phyloP scores from a whole-genome alignment of 805 yeast species.

The Nakazawaea wickerhamii region DNA sequence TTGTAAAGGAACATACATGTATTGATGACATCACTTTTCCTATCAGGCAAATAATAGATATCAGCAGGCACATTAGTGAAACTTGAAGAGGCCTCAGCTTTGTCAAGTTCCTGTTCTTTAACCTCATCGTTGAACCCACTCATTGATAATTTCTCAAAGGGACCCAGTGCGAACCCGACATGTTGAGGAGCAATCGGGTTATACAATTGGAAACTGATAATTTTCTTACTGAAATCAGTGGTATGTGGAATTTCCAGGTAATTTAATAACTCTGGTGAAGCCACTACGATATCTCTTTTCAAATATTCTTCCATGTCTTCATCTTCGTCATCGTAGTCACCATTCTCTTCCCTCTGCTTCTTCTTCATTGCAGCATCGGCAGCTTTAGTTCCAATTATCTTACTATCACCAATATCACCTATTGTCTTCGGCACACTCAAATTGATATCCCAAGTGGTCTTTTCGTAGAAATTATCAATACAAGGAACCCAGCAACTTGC shows the following conservation, averaged over 20 bases:
- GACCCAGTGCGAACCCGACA: conserved; percentile 91
- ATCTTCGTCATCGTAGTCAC: conserved; percentile 23
- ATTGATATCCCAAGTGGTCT: conserved; percentile 89
- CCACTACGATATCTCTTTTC: conserved; percentile 51
- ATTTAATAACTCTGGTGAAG: conserved; percentile 65
- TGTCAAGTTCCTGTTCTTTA: conserved; percentile 23
- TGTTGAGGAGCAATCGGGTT: conserved; percentile 92
- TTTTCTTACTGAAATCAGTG: conserved; percentile 66
- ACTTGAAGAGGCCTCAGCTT: conserved; percentile 20
- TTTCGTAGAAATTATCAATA: conserved; percentile 80
- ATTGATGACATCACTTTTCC: conserved; percentile 51
- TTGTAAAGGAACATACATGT: conserved; percentile 71
- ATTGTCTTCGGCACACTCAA: conserved; percentile 79
- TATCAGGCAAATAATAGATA: conserved; percentile 60
- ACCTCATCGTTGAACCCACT: conserved; percentile 34
- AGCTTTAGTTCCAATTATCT: conserved; percentile 35
- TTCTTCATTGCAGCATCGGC: conserved; percentile 25
- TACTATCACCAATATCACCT: conserved; percentile 55
- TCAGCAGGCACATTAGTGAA: conserved; percentile 43
- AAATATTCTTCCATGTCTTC: conserved; percentile 33
- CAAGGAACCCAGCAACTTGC: conserved; percentile 99
- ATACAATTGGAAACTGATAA: conserved; percentile 64
- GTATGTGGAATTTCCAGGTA: conserved; percentile 72
- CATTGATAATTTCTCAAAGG: conserved; percentile 63
- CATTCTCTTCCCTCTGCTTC: conserved; percentile 21